Conservation (phyloP, 306 rosid genomes). For the Sicyos baderoa region DNA sequence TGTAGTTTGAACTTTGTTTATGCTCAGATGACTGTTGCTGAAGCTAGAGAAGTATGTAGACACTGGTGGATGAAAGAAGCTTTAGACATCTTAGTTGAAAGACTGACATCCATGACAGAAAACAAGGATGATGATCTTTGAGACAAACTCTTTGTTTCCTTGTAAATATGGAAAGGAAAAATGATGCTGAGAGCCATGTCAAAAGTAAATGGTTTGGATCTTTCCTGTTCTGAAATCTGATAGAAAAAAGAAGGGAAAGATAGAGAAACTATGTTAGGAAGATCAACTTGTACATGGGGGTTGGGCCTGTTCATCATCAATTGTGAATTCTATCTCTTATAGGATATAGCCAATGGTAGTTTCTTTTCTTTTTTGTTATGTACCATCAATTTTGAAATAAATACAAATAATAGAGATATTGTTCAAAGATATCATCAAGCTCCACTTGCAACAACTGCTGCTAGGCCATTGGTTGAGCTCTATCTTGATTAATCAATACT, state of each 20-base stretch:
- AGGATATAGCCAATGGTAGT: neutral
- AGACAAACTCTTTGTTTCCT: neutral
- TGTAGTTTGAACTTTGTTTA: neutral
- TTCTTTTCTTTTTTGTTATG: neutral
- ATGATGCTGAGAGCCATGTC: neutral
- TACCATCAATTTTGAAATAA: slow-evolving; percentile 6
- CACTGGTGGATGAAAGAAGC: slow-evolving; percentile 99
- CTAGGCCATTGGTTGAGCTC: neutral
- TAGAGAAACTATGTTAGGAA: neutral
- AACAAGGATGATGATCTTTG: slow-evolving; percentile 17
- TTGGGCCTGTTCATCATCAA: neutral
- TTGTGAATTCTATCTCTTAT: neutral
- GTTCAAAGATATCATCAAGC: neutral
- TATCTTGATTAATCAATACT: no score
- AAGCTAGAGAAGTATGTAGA: slow-evolving; percentile 81
- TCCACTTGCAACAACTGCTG: neutral
- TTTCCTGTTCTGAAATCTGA: neutral
- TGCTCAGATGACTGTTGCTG: slow-evolving; percentile 50
- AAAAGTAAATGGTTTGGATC: slow-evolving; percentile 8
- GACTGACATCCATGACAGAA: slow-evolving; percentile 33
- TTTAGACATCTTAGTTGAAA: slow-evolving; percentile 62
- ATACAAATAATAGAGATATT: neutral
- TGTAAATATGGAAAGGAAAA: slow-evolving; percentile 16
- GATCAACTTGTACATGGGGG: neutral
- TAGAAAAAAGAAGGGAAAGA: neutral